A percentile compares a stretch with the other conserved stretches of the same genome.
Evolutionary conservation across 345 rosid genomes (phyloP).

Genomic region (Eucalyptus globulus): DNA sequence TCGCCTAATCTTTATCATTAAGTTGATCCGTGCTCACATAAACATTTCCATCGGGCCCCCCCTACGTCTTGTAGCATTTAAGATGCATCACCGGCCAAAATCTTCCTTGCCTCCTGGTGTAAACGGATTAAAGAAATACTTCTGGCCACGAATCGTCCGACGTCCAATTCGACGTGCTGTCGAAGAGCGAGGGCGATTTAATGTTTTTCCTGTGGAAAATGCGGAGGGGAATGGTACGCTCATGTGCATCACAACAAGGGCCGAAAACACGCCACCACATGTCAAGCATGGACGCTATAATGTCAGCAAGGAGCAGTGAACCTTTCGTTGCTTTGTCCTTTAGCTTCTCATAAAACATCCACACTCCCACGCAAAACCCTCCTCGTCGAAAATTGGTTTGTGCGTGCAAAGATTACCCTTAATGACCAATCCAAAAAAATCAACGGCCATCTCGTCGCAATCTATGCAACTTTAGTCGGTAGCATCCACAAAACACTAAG

Average conservation of each 20-base stretch:
- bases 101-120: neutral
- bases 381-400: neutral
- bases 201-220: neutral
- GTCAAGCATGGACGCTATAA: neutral
- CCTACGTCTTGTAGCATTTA: neutral
- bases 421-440: neutral
- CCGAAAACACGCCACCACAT: neutral
- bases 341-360: neutral
- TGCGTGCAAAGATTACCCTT: neutral
- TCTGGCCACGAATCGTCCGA: neutral
- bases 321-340: neutral
- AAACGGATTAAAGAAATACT: neutral
- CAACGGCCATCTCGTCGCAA: neutral
- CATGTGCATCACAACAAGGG: neutral
- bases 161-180: neutral
- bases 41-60: neutral
- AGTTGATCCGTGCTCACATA: neutral
- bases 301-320: neutral
- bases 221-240: neutral
- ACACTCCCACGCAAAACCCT: neutral
- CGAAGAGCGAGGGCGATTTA: neutral
- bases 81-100: neutral
- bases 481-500: neutral
- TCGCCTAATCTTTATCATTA: neutral
- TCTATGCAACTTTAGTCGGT: neutral